Base-by-base conservation (phyloP, 75 land plant genomes). In the Cunninghamia lanceolata region DNA sequence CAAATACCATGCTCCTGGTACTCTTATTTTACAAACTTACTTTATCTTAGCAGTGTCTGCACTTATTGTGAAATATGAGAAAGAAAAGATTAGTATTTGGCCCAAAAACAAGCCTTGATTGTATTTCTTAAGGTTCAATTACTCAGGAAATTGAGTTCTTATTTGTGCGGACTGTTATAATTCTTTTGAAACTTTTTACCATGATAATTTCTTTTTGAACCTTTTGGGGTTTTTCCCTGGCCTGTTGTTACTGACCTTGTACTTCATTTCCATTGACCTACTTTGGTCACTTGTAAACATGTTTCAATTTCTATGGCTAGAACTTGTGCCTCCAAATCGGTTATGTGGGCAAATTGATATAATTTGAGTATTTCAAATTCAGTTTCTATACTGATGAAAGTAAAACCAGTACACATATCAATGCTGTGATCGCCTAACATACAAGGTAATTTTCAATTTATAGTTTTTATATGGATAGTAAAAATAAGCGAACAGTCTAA, bases 81-180 rank as follows among this genome's bases (percentile, higher is more conserved):
- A 94, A 87, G 99, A 96, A 90, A 93, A 85, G 87, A 90, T 90
- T 42, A 96, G 99, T 84, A 85, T 95, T 42, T 96, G 99, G 99
- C 99, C 99, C 59, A 52, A 83, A 35, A 52, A 3, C 59, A 83
- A 83, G 63, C 34, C 74, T 70, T 70, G 7, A 70, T 70, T 70
- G 35, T 28, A 70, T 30, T 6, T 70, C 0, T 70, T 70, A 30
- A 0, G 74, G n/a, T 70, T 70, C 34, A 70, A n/a, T 1, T 70
- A 30, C 74, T n/a, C 74, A 70, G 70, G 70, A 4, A 19, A 6
- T 28, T 66, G 70, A 28, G 70, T 28, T 66, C 8, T 19, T 28
- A 28, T 4, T 6, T 66, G n/a, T 66, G 70, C 8, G 25, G 70
- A 19, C n/a, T 66, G n/a, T 28, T 66, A 5, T 66, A 2, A 28